These are phyloP conservation scores for Metroxylon sagu DNA, from an alignment of 176 grass and related monocot genomes.

Conservation along the genomic window DNA sequence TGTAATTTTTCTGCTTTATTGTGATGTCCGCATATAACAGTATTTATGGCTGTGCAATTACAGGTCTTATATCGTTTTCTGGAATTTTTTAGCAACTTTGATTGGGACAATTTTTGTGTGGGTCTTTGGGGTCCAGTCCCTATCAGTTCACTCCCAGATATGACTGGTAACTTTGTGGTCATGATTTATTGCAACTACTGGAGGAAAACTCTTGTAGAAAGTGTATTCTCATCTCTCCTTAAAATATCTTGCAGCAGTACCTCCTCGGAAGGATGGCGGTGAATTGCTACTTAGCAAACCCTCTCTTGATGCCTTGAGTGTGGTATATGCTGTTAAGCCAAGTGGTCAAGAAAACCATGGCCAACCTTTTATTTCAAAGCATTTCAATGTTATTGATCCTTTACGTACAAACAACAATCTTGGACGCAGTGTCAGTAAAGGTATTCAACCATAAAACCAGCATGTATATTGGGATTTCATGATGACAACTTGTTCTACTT, in stretches of 20 bases:
- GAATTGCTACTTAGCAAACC: constrained; percentile 56
- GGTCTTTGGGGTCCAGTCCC: constrained; percentile 85
- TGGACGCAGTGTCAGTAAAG: constrained; percentile 92
- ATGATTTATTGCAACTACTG: neutral
- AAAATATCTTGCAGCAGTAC: constrained; percentile 48
- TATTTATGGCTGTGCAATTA: constrained; percentile 21
- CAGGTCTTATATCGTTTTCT: constrained; percentile 93
- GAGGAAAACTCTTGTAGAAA: constrained; percentile 9
- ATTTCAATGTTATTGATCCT: constrained; percentile 96
- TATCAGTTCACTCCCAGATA: constrained; percentile 83
- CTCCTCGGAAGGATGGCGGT: constrained; percentile 56
- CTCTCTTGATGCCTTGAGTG: constrained; percentile 59
- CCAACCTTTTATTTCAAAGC: constrained; percentile 80
- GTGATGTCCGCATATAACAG: constrained; percentile 17
- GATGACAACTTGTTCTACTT: no score
- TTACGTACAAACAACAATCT: constrained; percentile 88
- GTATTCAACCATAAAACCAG: constrained; percentile 18
- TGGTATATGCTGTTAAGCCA: constrained; percentile 38
- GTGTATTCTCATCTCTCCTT: constrained; percentile 15
- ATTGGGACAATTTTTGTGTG: constrained; percentile 86
- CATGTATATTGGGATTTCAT: no score
- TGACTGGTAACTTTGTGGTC: constrained; percentile 42
- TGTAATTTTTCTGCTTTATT: constrained; percentile 5
- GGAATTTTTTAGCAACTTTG: constrained; percentile 95
- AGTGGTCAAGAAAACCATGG: constrained; percentile 45